phyloP scores from a whole-genome alignment of 139 green algal species.

The Chlamydomonas schloesseri region DNA sequence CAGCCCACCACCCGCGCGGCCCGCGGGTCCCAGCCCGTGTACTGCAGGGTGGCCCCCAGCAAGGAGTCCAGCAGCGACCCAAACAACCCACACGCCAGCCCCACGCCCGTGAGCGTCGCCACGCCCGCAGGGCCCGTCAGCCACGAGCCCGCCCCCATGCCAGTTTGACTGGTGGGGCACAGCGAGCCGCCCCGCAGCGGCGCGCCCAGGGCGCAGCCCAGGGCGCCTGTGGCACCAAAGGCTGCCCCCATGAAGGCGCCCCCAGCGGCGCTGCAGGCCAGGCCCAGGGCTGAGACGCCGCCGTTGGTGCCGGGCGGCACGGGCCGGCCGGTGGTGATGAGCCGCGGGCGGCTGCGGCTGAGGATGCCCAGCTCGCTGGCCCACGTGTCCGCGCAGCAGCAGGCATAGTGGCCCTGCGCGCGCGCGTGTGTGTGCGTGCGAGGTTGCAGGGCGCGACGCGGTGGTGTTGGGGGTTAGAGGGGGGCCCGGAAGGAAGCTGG shows the following conservation, averaged over 20 bases:
- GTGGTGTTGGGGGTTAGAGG: no score
- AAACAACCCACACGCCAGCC: constrained; percentile 82
- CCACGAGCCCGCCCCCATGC: neutral
- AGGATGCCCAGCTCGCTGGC: constrained; percentile 84
- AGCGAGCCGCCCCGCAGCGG: neutral
- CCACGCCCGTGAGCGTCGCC: constrained; percentile 63
- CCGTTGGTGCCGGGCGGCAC: constrained; percentile 89
- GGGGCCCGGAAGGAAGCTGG: no score
- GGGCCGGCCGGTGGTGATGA: constrained; percentile 86
- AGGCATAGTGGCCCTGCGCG: constrained; percentile 87
- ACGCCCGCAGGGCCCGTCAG: neutral
- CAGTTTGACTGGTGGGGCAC: neutral
- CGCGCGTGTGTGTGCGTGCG: no score
- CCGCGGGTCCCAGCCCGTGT: constrained; percentile 74
- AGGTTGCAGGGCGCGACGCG: no score
- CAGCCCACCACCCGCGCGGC: constrained; percentile 55
- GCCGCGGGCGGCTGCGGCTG: constrained; percentile 68
- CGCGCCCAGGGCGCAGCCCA: neutral
- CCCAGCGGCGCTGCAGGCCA: constrained; percentile 74
- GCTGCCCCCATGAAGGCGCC: constrained; percentile 81
- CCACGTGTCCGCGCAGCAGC: constrained; percentile 95
- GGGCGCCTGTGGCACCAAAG: constrained; percentile 50
- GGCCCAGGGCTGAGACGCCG: constrained; percentile 83
- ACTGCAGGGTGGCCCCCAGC: constrained; percentile 95
- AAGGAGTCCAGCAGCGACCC: constrained; percentile 93